Evolutionary conservation across 2,329 filamentous ascomycete species (phyloP).

Genomic region (Pseudocercospora eumusae): DNA sequence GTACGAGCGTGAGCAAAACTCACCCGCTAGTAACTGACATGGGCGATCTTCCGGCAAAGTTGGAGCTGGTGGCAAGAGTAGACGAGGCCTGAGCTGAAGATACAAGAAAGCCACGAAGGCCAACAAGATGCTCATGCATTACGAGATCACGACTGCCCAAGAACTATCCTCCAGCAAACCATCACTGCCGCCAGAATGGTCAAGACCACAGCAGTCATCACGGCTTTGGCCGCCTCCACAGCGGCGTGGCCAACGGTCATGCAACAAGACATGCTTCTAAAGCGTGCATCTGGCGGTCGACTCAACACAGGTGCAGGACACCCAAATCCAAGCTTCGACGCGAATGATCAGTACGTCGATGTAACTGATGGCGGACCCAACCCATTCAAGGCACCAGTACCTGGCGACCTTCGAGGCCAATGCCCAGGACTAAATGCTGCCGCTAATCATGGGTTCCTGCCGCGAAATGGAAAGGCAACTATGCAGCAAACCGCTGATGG

Average conservation of each 20-base stretch:
- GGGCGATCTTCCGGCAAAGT: not conserved
- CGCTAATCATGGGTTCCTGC: slow-evolving; percentile 18
- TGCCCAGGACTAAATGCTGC: slow-evolving; percentile 28
- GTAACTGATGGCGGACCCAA: slow-evolving; percentile 31
- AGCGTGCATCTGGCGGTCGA: slow-evolving; percentile 16
- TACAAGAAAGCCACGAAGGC: not conserved
- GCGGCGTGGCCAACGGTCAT: slow-evolving; percentile 24
- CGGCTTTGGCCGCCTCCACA: slow-evolving; percentile 18
- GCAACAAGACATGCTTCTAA: slow-evolving; percentile 17
- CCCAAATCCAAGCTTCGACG: slow-evolving; percentile 25
- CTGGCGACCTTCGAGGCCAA: slow-evolving; percentile 34
- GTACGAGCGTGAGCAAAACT: not conserved
- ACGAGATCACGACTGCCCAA: too few relatives aligned
- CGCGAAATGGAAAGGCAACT: slow-evolving; percentile 34
- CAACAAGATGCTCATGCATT: too few relatives aligned
- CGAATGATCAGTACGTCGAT: slow-evolving; percentile 26
- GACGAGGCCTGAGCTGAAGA: not conserved
- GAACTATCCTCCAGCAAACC: too few relatives aligned
- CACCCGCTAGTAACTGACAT: not conserved
- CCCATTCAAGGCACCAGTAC: slow-evolving; percentile 33
- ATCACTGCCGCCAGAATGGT: slow-evolving; percentile 12
- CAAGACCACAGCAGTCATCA: slow-evolving; percentile 12
- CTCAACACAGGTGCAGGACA: slow-evolving; percentile 24
- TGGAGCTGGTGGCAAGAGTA: not conserved
- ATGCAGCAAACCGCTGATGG: slow-evolving; percentile 31